These are phyloP conservation scores for Escallonia herrerae DNA, from an alignment of 129 eudicot species.

Conservation along the genomic window DNA sequence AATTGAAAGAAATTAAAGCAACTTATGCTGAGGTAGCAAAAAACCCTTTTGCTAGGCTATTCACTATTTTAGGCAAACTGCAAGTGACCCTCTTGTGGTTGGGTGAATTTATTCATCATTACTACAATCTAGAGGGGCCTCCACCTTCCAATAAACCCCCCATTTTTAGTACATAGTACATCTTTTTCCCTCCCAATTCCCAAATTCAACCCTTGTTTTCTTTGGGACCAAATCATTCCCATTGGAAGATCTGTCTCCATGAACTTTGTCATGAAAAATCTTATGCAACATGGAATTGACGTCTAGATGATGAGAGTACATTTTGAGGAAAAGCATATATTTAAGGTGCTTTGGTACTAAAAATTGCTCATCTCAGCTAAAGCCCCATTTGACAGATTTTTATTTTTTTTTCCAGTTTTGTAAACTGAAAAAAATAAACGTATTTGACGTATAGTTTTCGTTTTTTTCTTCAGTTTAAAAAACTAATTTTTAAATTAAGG, in stretches of 20 bases:
- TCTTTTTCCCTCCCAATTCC: background rate
- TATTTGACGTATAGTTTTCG: no score
- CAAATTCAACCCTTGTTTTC: background rate
- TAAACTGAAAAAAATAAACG: no score
- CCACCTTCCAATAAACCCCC: background rate
- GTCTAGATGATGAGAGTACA: no score
- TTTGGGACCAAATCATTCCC: slow-evolving; percentile 28
- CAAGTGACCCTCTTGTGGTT: slow-evolving; percentile 3
- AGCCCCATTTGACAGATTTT: no score
- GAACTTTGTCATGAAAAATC: slow-evolving; percentile 16
- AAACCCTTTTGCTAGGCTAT: slow-evolving; percentile 9
- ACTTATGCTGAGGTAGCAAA: slow-evolving; percentile 6
- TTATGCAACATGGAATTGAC: background rate
- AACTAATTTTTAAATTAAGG: no score
- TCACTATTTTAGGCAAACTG: slow-evolving; percentile 17
- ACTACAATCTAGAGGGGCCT: slow-evolving; percentile 23
- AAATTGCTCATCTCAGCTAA: no score
- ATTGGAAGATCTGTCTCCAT: slow-evolving; percentile 37
- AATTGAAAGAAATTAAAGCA: slow-evolving; percentile 14
- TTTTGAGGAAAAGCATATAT: no score
- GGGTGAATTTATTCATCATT: slow-evolving; percentile 26
- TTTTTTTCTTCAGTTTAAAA: no score
- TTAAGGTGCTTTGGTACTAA: no score
- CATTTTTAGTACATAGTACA: background rate
- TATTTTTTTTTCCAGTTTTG: no score